Evolutionary conservation across 2,329 filamentous ascomycete species (phyloP).

Genomic region (Chaetomium sp.): DNA sequence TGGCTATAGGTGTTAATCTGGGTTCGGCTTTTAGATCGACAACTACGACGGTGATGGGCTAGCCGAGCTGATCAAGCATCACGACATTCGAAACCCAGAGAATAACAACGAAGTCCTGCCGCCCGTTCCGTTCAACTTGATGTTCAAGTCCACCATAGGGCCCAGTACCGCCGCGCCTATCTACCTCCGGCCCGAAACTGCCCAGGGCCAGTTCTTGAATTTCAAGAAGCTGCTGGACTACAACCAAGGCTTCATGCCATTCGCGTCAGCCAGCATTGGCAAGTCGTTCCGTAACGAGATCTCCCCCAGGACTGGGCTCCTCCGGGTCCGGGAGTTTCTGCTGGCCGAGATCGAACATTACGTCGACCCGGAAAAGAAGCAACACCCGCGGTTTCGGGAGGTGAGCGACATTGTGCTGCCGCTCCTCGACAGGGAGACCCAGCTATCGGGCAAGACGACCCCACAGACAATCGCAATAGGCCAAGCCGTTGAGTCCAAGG

Average conservation of each 20-base stretch:
- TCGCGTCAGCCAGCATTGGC: constrained; percentile 17
- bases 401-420: constrained; percentile 6
- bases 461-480: constrained; percentile 60
- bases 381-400: constrained; percentile 6
- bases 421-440: constrained; percentile 10
- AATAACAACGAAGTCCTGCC: constrained; percentile 19
- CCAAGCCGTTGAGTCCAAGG: constrained; percentile 60
- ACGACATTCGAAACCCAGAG: constrained; percentile 17
- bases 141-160: constrained; percentile 16
- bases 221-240: constrained; percentile 22
- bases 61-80: constrained; percentile 3
- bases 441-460: constrained; percentile 59
- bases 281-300: constrained; percentile 18
- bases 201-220: constrained; percentile 17
- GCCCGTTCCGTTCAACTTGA: constrained; percentile 15
- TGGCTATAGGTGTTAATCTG: not conserved
- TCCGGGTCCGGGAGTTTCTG: constrained; percentile 13
- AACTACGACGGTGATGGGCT: constrained; percentile 18
- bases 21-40: constrained; percentile 5
- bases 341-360: constrained; percentile 16
- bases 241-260: constrained; percentile 21
- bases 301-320: constrained; percentile 9
- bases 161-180: constrained; percentile 15
- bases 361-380: constrained; percentile 11
- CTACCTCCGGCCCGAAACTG: constrained; percentile 15